Base-by-base conservation (phyloP, 2,329 filamentous ascomycete genomes). In the Fusarium irregulare region DNA sequence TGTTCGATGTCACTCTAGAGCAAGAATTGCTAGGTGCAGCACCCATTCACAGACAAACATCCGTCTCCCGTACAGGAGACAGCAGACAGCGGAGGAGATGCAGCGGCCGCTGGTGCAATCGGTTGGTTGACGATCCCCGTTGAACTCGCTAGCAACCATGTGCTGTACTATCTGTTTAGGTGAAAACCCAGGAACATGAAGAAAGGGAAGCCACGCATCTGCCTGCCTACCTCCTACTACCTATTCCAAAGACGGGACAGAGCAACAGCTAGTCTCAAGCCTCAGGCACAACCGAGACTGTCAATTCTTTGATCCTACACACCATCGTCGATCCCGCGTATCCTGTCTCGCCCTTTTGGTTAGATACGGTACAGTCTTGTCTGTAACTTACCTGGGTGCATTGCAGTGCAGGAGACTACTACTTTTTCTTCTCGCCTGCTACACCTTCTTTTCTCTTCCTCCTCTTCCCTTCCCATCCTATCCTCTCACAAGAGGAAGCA, bases 261-360 rank as follows among this genome's bases (percentile, higher is more conserved):
- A 66, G 40, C 44, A n/a, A 53, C 18, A 41, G 34, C 51, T 68
- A 64, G 68, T 41, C 49, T 53, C 51, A 63, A 75, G 70, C 72
- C 71, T 68, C 68, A 71, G 68, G 68, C 68, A 71, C 68, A 66
- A 59, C 68, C 68, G 53, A 48, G 60, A 71, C 65, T 71, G 69
- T 66, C 60, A 59, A 59, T 57, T 50, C 66, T 71, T 28, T 49
- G 68, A 64, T 72, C 73, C 66, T 73, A 74, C 71, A 67, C 69
- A 73, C 73, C 60, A 72, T 74, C 73, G 66, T 73, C 70, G 65
- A 66, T 65, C 57, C 51, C 54, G 51, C 34, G 56, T 74, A 62
- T 68, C 67, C 32, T 75, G 54, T 64, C 37, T 62, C 56, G 59
- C 56, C 27, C 32, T 61, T 56, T 64, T 64, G 49, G 49, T 40